phyloP scores from a whole-genome alignment of 768 basidiomycete genomes.

The Agrocybe chaxingu region DNA sequence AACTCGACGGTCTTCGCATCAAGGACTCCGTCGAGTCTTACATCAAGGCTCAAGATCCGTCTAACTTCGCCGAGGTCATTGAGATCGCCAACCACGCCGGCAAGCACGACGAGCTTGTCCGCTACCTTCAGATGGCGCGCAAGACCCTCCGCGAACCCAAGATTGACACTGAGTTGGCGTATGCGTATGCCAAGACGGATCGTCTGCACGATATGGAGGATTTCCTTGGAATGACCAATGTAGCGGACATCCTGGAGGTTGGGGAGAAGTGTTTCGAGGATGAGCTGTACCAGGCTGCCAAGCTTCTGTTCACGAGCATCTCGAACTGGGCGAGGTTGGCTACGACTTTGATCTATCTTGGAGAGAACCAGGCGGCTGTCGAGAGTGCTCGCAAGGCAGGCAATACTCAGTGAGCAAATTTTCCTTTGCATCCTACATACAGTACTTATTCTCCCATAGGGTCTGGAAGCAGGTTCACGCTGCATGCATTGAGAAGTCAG shows the following conservation, averaged over 20 bases:
- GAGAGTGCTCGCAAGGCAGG: conserved; percentile 99
- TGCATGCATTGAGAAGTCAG: conserved; percentile 95
- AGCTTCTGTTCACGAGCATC: conserved; percentile 93
- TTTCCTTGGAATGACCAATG: conserved; percentile 97
- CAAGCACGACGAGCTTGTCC: conserved; percentile 89
- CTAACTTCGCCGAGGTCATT: conserved; percentile 92
- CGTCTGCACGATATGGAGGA: conserved; percentile 99
- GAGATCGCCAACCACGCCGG: conserved; percentile 95
- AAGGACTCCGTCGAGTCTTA: conserved; percentile 98
- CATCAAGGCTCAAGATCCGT: conserved; percentile 94
- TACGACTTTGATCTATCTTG: conserved; percentile 96
- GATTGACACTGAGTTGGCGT: conserved; percentile 97
- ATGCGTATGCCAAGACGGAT: conserved; percentile 96
- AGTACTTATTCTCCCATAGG: conserved; percentile 33
- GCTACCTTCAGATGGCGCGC: conserved; percentile 98
- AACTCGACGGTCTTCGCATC: conserved; percentile 95
- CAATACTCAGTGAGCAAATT: conserved; percentile 81
- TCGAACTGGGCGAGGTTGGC: conserved; percentile 99
- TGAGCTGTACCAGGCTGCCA: conserved; percentile 95
- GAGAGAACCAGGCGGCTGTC: conserved; percentile 96
- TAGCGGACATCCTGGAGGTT: conserved; percentile 93
- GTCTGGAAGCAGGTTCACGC: conserved; percentile 99
- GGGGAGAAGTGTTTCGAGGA: conserved; percentile 99
- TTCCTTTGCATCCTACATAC: neutral
- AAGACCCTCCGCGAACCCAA: conserved; percentile 95